Evolutionary conservation across 441 rosid genomes (phyloP).

Genomic region (Sinapis alba): DNA sequence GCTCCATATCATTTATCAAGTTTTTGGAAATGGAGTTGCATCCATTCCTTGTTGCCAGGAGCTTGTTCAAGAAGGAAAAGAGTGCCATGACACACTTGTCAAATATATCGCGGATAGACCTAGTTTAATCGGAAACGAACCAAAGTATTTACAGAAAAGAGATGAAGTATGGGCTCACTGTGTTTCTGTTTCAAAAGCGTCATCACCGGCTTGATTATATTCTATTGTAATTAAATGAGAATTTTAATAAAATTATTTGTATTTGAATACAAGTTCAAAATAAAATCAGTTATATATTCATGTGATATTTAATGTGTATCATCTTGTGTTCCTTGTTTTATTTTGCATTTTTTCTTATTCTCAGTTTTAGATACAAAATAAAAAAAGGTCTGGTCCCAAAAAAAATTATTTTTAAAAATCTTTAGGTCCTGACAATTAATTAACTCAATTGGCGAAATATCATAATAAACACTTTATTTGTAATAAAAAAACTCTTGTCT

Average conservation of each 20-base stretch:
- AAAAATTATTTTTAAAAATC: no score
- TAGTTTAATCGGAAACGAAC: not conserved
- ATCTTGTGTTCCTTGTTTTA: not conserved
- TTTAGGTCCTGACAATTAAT: not conserved
- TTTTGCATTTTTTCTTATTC: no score
- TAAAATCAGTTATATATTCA: not conserved
- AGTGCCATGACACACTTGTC: conserved; percentile 9
- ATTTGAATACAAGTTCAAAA: not conserved
- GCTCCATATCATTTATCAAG: not conserved
- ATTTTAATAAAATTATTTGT: not conserved
- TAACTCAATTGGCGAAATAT: not conserved
- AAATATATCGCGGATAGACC: conserved; percentile 7
- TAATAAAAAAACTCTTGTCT: not conserved
- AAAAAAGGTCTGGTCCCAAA: no score
- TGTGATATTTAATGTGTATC: not conserved
- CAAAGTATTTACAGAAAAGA: not conserved
- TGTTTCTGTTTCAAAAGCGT: not conserved
- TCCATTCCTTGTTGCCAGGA: conserved; percentile 6
- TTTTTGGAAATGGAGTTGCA: conserved; percentile 6
- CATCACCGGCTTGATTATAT: no score
- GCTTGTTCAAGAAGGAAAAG: conserved; percentile 14
- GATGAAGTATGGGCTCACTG: not conserved
- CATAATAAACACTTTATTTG: not conserved
- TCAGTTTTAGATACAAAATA: no score
- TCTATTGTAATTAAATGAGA: not conserved